These are phyloP conservation scores for Collybia sp. DNA, from an alignment of 768 basidiomycete genomes.

Conservation along the genomic window DNA sequence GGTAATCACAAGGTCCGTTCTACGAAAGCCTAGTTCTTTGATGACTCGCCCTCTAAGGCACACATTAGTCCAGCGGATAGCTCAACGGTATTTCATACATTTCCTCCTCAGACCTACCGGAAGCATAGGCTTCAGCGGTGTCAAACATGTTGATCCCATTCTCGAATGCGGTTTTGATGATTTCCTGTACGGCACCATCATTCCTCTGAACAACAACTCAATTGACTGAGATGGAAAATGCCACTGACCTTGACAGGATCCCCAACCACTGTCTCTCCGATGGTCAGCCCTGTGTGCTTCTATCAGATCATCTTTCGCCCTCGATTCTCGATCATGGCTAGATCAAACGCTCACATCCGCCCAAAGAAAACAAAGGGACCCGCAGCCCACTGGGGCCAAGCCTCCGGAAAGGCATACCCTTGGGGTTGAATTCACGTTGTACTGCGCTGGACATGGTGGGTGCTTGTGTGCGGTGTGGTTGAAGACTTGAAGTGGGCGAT, in stretches of 20 bases:
- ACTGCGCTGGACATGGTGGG: constrained; percentile 9
- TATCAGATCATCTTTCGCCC: background rate
- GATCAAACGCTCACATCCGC: constrained; percentile 35
- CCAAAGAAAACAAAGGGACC: constrained; percentile 55
- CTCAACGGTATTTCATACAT: constrained; percentile 36
- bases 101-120: constrained; percentile 65
- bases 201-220: background rate
- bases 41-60: constrained; percentile 54
- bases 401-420: constrained; percentile 42
- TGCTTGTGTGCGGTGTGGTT: background rate
- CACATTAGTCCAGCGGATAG: background rate
- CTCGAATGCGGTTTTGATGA: constrained; percentile 70
- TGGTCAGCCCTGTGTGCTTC: constrained; percentile 38
- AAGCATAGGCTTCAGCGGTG: constrained; percentile 57
- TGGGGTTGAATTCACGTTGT: constrained; percentile 26
- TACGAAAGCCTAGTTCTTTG: constrained; percentile 62
- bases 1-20: constrained; percentile 62
- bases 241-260: constrained; percentile 57
- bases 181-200: constrained; percentile 39
- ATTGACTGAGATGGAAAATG: constrained; percentile 1
- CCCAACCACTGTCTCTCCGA: constrained; percentile 56
- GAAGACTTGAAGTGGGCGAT: no score
- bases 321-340: constrained; percentile 6
- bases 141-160: constrained; percentile 71
- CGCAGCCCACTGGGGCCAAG: constrained; percentile 48